phyloP scores from a whole-genome alignment of 2,329 filamentous ascomycete species.

The Colletotrichum navitas region DNA sequence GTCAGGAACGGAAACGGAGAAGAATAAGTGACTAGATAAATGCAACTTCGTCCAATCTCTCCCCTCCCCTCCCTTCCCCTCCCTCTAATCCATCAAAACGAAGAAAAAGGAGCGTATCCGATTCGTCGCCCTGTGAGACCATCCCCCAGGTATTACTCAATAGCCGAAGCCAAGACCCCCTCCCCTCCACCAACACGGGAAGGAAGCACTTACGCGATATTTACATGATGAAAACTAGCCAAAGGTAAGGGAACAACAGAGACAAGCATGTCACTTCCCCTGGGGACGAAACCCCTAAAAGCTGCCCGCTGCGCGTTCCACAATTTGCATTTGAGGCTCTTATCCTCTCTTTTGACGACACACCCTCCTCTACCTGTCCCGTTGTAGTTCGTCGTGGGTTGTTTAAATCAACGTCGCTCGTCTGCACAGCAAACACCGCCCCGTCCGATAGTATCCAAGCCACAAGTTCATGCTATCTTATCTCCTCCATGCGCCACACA shows the following conservation, averaged over 20 bases:
- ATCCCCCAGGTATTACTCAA: neutral
- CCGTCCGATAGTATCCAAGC: neutral
- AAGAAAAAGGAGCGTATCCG: neutral
- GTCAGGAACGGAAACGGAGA: neutral
- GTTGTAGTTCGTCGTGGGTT: neutral
- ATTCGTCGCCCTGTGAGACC: slow-evolving; percentile 16
- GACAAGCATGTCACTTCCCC: slow-evolving; percentile 1
- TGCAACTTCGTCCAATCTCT: neutral
- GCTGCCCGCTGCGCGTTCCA: slow-evolving; percentile 13
- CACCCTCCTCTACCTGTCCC: neutral
- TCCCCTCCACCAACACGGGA: slow-evolving; percentile 7
- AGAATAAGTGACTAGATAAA: neutral
- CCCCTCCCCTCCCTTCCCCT: neutral
- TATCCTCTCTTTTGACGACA: slow-evolving; percentile 30
- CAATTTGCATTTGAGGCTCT: slow-evolving; percentile 28
- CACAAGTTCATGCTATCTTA: neutral
- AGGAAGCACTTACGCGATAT: slow-evolving; percentile 39
- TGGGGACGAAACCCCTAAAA: neutral
- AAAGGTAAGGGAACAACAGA: neutral
- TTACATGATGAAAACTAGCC: slow-evolving; percentile 41
- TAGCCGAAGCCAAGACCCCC: slow-evolving; percentile 26
- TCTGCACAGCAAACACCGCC: neutral
- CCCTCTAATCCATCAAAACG: neutral
- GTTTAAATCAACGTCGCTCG: slow-evolving; percentile 16
- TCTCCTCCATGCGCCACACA: neutral